These are phyloP conservation scores for Lithospermum erythrorhizon DNA, from an alignment of 257 asterid genomes.

Conservation along the genomic window DNA sequence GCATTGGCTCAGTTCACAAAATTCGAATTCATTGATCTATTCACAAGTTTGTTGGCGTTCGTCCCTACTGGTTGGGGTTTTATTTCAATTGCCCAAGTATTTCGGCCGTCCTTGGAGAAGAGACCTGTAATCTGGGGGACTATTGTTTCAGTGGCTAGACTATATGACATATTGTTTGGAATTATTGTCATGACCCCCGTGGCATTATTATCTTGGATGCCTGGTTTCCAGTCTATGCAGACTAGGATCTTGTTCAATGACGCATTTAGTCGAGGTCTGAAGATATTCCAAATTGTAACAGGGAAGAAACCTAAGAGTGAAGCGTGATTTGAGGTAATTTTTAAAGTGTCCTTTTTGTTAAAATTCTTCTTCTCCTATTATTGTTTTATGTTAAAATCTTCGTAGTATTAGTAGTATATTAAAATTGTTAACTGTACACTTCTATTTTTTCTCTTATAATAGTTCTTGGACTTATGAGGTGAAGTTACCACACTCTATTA, in stretches of 20 bases:
- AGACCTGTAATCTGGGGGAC: constrained; percentile 52
- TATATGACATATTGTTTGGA: constrained; percentile 87
- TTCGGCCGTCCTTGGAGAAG: constrained; percentile 56
- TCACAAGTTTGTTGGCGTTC: constrained; percentile 85
- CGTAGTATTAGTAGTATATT: too few species aligned
- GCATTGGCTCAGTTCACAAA: constrained; percentile 60
- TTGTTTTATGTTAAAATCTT: too few species aligned
- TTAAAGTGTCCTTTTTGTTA: too few species aligned
- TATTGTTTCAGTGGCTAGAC: constrained; percentile 69
- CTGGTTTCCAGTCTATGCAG: constrained; percentile 98
- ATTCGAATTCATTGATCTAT: constrained; percentile 60
- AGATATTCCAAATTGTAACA: constrained; percentile 78
- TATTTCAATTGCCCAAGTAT: constrained; percentile 73
- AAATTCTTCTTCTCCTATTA: too few species aligned
- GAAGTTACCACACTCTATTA: background rate
- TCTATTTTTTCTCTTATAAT: too few species aligned
- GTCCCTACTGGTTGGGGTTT: constrained; percentile 97
- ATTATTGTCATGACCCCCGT: constrained; percentile 81
- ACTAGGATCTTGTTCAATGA: constrained; percentile 93
- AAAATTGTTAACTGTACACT: too few species aligned
- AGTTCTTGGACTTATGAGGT: background rate
- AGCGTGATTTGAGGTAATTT: background rate
- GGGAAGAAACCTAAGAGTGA: constrained; percentile 7
- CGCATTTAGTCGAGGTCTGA: constrained; percentile 94
- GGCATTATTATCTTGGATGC: constrained; percentile 88